phyloP scores from a whole-genome alignment of 2,329 filamentous ascomycete species.

The Helicocarpus griseus region DNA sequence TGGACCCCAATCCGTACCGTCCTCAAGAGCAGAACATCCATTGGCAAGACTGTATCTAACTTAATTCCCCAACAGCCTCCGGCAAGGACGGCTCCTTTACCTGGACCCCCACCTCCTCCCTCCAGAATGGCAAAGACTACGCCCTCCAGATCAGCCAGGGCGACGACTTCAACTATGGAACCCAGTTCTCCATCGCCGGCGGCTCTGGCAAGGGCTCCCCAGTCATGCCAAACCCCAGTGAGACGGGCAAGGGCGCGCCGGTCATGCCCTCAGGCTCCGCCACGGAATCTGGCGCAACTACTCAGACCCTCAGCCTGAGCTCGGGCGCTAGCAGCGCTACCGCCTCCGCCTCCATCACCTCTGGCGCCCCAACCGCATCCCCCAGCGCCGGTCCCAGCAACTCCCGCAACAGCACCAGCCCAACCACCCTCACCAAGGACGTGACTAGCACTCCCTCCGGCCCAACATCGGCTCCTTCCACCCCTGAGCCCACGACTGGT shows the following conservation, averaged over 20 bases:
- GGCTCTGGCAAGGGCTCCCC: constrained; percentile 16
- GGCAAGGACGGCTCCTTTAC: constrained; percentile 39
- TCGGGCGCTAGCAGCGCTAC: constrained; percentile 5
- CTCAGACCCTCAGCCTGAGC: constrained; percentile 13
- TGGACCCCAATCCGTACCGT: not conserved
- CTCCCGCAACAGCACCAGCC: constrained; percentile 28
- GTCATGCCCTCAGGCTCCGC: too few species aligned
- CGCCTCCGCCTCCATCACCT: constrained; percentile 9
- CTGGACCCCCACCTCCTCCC: constrained; percentile 40
- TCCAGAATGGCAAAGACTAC: constrained; percentile 42
- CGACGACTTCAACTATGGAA: constrained; percentile 46
- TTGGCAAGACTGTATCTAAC: too few species aligned
- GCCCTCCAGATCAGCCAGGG: constrained; percentile 50
- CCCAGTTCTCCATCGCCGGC: constrained; percentile 38
- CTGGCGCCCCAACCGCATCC: constrained; percentile 11
- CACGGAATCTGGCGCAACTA: constrained; percentile 11
- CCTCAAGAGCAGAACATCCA: not conserved
- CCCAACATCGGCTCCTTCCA: constrained; percentile 11
- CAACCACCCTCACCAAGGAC: constrained; percentile 13
- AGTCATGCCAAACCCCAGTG: too few species aligned
- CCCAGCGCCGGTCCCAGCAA: constrained; percentile 27
- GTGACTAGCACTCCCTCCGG: constrained; percentile 15
- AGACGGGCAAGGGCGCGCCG: too few species aligned
- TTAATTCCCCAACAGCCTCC: constrained; percentile 19
- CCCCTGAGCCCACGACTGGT: constrained; percentile 11